Evolutionary conservation across 2,329 filamentous ascomycete genomes (phyloP), one percentile per base, ranked within the genome.

Genomic region (Pleomassaria siparia): DNA sequence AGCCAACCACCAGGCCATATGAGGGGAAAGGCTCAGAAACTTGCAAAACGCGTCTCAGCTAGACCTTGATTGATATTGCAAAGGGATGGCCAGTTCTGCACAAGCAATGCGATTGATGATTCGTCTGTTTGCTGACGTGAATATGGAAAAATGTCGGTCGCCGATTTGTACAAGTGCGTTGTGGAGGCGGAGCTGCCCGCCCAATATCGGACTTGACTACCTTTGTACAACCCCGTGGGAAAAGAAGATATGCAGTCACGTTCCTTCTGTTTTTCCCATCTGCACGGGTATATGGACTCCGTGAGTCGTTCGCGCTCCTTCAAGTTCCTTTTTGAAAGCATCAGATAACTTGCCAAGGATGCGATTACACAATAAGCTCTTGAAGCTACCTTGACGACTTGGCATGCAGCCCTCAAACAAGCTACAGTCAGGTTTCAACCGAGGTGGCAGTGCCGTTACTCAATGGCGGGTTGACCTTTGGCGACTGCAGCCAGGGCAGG

Each of bases 361-460:
- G 12, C 35, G 8, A 37, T 22, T 37, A n/a, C n/a, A n/a, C n/a
- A n/a, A n/a, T n/a, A 37, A 37, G 35, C 35, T 37, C 35, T 22
- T 37, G 35, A 24, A 37, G 35, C 35, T 8, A 8, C 35, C 20
- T 37, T 12, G 18, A 15, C 18, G n/a, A 6, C 35, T 37, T 37
- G 35, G 20, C 35, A 37, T 37, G 35, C 35, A 37, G 11, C 20
- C 20, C 15, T 37, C 35, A 37, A 37, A 37, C 35, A 12, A 37
- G 35, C 35, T 37, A 3, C 20, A 37, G n/a, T 15, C 35, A 20
- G 13, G 24, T 7, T 33, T 33, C 28, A 4, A 43, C 40, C 26
- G 42, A 44, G 42, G 29, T 44, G 42, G 32, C 29, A 21, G 32
- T 36, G 32, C 16, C 22, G 37, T 10, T 12, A 15, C 18, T 4